These are phyloP conservation scores for Arthrobotrys sphaeroides DNA, from an alignment of 2,329 filamentous ascomycete species.

Conservation along the genomic window DNA sequence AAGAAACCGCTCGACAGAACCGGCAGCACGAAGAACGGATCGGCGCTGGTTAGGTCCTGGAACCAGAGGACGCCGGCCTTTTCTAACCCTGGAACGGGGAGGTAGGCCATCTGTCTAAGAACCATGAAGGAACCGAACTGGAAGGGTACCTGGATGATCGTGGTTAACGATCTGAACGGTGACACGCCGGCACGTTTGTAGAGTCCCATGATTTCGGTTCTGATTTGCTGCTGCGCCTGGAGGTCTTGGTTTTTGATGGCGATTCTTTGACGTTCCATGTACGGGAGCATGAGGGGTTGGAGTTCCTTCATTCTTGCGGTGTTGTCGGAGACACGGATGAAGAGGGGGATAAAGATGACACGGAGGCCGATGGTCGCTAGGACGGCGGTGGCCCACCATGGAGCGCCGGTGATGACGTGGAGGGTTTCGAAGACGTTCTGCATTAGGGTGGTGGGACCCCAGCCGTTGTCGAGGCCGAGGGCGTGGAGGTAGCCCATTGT, in stretches of 20 bases:
- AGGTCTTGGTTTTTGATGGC: constrained; percentile 62
- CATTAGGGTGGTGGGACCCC: constrained; percentile 76
- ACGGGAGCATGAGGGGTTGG: constrained; percentile 68
- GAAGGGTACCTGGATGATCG: constrained; percentile 73
- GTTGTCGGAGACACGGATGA: constrained; percentile 70
- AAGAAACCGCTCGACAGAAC: constrained; percentile 68
- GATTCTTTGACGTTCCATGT: constrained; percentile 68
- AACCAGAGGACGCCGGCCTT: constrained; percentile 80
- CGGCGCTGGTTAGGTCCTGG: constrained; percentile 75
- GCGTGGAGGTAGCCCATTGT: constrained; percentile 82
- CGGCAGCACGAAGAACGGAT: constrained; percentile 82
- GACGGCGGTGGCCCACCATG: constrained; percentile 83
- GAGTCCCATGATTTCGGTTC: constrained; percentile 65
- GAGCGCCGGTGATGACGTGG: constrained; percentile 77
- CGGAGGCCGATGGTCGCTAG: constrained; percentile 73
- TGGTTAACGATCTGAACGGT: constrained; percentile 65
- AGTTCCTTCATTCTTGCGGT: constrained; percentile 71
- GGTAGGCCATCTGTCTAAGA: constrained; percentile 74
- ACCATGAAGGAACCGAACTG: constrained; percentile 84
- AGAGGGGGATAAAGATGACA: constrained; percentile 72
- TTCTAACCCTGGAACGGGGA: constrained; percentile 84
- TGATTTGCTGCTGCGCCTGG: constrained; percentile 63
- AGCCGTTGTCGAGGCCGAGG: constrained; percentile 87
- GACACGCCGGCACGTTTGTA: constrained; percentile 69
- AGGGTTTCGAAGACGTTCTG: constrained; percentile 83